phyloP scores from a whole-genome alignment of 1,139 yeast genomes.

The Taphrina wiesneri region DNA sequence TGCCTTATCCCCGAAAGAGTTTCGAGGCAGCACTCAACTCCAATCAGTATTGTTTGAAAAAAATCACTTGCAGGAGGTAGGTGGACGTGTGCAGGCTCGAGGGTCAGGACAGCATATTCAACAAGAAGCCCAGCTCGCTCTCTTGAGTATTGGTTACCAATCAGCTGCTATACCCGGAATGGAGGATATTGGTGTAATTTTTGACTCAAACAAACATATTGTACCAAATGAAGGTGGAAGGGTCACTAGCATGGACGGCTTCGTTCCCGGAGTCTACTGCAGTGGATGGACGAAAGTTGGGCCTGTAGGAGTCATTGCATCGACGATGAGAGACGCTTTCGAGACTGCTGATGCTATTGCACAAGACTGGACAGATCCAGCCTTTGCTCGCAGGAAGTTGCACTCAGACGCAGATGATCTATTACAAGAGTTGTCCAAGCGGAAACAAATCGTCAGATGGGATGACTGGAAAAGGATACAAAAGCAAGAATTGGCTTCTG shows the following conservation, averaged over 20 bases:
- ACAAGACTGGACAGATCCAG: conserved; percentile 51
- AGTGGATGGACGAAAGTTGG: conserved; percentile 94
- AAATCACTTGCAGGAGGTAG: conserved; percentile 42
- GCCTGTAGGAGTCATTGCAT: conserved; percentile 86
- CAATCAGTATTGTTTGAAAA: conserved; percentile 1
- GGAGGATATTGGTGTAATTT: conserved; percentile 54
- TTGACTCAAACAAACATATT: conserved; percentile 48
- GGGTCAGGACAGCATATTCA: conserved; percentile 50
- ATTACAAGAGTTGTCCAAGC: conserved; percentile 19
- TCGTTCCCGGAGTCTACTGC: conserved; percentile 62
- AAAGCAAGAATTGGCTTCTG: conserved; percentile 55
- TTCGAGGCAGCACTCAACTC: conserved; percentile 45
- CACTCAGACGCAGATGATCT: conserved; percentile 34
- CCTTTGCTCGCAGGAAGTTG: conserved; percentile 37
- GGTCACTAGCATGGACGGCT: conserved; percentile 48
- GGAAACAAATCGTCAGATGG: conserved; percentile 53
- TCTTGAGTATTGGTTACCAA: conserved; percentile 81
- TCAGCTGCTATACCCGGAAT: conserved; percentile 66
- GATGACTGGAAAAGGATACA: conserved; percentile 68
- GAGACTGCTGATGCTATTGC: conserved; percentile 69
- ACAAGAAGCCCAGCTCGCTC: conserved; percentile 64
- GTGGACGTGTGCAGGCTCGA: conserved; percentile 46
- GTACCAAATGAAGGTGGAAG: conserved; percentile 66
- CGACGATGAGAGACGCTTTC: conserved; percentile 83
- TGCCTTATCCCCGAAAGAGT: conserved; percentile 63